phyloP scores from a whole-genome alignment of 805 yeast genomes.

The Pichia insulana region DNA sequence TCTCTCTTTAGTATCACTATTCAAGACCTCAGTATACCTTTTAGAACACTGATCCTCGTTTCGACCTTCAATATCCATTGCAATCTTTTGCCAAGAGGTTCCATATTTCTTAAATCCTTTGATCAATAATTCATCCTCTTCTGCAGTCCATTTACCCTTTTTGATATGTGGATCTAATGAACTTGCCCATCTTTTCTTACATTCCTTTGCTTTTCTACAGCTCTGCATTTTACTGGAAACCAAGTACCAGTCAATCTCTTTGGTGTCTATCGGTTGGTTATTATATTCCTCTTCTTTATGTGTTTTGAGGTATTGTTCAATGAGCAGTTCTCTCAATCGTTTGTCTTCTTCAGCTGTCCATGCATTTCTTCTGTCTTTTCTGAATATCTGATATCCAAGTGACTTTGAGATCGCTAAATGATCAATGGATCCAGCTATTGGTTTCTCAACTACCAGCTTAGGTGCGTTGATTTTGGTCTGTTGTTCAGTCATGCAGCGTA shows the following conservation, averaged over 20 bases:
- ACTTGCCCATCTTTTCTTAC: conserved; percentile 80
- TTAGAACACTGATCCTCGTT: conserved; percentile 95
- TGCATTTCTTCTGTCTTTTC: conserved; percentile 52
- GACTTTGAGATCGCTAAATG: conserved; percentile 58
- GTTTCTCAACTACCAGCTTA: conserved; percentile 7
- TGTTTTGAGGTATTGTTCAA: conserved; percentile 22
- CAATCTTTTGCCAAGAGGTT: conserved; percentile 78
- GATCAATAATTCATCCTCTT: conserved; percentile 62
- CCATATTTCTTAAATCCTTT: conserved; percentile 63
- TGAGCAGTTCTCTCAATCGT: conserved; percentile 36
- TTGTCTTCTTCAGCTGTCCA: conserved; percentile 76
- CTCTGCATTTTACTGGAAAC: conserved; percentile 37
- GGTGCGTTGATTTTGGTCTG: background rate
- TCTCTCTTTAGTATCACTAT: conserved; percentile 71
- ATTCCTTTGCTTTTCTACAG: conserved; percentile 65
- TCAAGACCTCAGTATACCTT: conserved; percentile 79
- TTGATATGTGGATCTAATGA: conserved; percentile 75
- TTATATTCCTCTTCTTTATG: conserved; percentile 15
- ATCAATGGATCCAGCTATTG: conserved; percentile 29
- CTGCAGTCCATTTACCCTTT: conserved; percentile 81
- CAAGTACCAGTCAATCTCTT: conserved; percentile 52
- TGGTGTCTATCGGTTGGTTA: conserved; percentile 28
- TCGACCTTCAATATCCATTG: conserved; percentile 68
- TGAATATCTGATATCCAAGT: conserved; percentile 64
- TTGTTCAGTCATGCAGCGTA: background rate